These are phyloP conservation scores for Alternaria sp. DNA, from an alignment of 2,329 filamentous ascomycete genomes.

Conservation along the genomic window DNA sequence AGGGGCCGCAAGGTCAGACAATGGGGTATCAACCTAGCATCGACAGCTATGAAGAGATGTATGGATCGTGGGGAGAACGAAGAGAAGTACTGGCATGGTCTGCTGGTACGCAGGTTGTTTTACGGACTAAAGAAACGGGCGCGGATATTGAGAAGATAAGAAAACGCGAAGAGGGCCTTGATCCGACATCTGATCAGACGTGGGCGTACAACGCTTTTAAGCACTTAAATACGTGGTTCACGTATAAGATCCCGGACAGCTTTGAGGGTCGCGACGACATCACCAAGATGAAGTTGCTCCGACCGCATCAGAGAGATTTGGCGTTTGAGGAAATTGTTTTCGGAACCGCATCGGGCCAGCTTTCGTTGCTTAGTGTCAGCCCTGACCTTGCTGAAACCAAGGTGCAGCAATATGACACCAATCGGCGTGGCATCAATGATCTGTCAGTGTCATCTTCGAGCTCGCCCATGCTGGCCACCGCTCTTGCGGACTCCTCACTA, in stretches of 20 bases:
- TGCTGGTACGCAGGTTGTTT: slow-evolving; percentile 65
- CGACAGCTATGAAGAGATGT: slow-evolving; percentile 65
- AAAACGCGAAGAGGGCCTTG: slow-evolving; percentile 21
- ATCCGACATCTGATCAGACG: slow-evolving; percentile 26
- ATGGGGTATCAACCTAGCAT: slow-evolving; percentile 69
- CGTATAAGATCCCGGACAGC: slow-evolving; percentile 62
- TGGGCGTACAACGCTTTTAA: slow-evolving; percentile 44
- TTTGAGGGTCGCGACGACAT: slow-evolving; percentile 67
- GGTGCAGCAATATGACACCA: slow-evolving; percentile 53
- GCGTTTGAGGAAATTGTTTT: slow-evolving; percentile 61
- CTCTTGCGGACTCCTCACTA: slow-evolving; percentile 58
- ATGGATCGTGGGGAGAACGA: slow-evolving; percentile 52
- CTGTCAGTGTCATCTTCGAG: slow-evolving; percentile 56
- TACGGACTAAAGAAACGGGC: slow-evolving; percentile 60
- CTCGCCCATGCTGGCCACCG: slow-evolving; percentile 60
- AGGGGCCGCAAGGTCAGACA: slow-evolving; percentile 58
- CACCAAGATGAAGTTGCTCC: slow-evolving; percentile 64
- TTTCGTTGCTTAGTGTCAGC: slow-evolving; percentile 48
- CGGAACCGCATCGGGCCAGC: slow-evolving; percentile 65
- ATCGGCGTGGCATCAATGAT: slow-evolving; percentile 56
- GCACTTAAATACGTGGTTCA: slow-evolving; percentile 57
- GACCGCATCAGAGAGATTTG: slow-evolving; percentile 49
- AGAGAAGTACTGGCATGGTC: slow-evolving; percentile 68
- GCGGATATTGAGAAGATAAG: slow-evolving; percentile 30
- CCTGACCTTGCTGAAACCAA: slow-evolving; percentile 19